phyloP scores from a whole-genome alignment of 2,329 filamentous ascomycete genomes.

The Xenosphaeropsis pyriputrescens region DNA sequence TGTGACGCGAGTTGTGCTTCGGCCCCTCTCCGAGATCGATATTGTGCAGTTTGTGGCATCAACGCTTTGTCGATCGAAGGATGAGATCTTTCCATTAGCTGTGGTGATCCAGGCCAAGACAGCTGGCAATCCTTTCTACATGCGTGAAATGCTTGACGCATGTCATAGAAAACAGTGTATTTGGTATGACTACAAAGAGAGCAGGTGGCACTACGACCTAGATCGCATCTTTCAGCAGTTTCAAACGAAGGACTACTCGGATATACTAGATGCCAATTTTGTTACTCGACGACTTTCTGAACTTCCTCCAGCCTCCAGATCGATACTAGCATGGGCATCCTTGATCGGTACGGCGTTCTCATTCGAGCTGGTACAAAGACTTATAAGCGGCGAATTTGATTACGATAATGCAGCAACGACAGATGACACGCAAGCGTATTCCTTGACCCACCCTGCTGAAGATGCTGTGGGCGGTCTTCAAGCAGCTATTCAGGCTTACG shows the following conservation, averaged over 20 bases:
- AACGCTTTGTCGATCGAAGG: constrained; percentile 59
- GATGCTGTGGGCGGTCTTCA: constrained; percentile 71
- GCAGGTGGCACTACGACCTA: constrained; percentile 71
- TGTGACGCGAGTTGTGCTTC: constrained; percentile 57
- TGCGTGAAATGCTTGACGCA: constrained; percentile 78
- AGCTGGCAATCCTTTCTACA: constrained; percentile 78
- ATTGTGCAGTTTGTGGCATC: constrained; percentile 70
- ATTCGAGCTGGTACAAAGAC: constrained; percentile 62
- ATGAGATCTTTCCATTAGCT: constrained; percentile 63
- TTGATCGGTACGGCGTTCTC: constrained; percentile 73
- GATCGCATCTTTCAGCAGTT: constrained; percentile 81
- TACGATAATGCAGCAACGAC: constrained; percentile 29
- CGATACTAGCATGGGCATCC: constrained; percentile 75
- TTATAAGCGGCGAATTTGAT: constrained; percentile 63
- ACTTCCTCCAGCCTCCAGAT: constrained; percentile 56
- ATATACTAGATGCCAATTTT: constrained; percentile 71
- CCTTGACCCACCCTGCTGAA: constrained; percentile 37
- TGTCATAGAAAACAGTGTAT: constrained; percentile 80
- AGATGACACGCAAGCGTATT: constrained; percentile 20
- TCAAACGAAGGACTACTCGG: constrained; percentile 61
- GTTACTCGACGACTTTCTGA: constrained; percentile 66
- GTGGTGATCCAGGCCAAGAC: constrained; percentile 83
- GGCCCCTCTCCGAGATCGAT: constrained; percentile 63
- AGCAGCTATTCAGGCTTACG: constrained; percentile 62
- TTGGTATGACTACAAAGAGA: constrained; percentile 78